Evolutionary conservation across 1,284 basidiomycete genomes (phyloP), one percentile per base, ranked within the genome.

Genomic region (Serendipita sp.): DNA sequence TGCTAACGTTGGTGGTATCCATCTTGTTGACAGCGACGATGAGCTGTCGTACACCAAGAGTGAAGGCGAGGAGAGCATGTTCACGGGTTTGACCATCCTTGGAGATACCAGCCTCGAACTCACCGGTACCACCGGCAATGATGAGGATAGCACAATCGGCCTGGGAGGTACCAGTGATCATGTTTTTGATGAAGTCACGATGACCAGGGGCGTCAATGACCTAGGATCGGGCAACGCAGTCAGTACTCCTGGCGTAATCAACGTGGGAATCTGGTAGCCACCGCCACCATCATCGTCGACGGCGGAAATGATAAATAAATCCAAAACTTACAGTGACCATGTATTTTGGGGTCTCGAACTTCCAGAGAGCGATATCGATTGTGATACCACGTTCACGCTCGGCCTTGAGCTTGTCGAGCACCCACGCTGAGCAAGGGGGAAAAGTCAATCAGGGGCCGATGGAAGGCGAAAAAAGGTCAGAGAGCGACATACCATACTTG

Each of bases 181-280:
- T 97, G 91, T 97, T 99, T 84, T 99, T 99, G 87, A 99, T 99
- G 82, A 99, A 99, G 77, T 99, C 96, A 88, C 95, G 93, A 81
- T 99, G 96, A 76, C 95, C 96, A 64, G 95, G 96, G 77, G 95
- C 96, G 76, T 97, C 94, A 71, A 95, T 95, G 79, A 95, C 92
- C 88, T 89, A 65, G 29, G 10, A 32, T n/a, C 22, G 32, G 26
- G 53, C 8, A 35, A n/a, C 5, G 29, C 10, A n/a, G 53, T 26
- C 42, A 62, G 72, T 72, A 32, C 22, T 12, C 64, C 8, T 42
- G 30, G 35, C 29, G 50, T 29, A 30, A 55, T 60, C 42, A 26
- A 49, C 38, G 55, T 63, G 64, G 42, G 62, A 32, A 29, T 45
- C 32, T 22, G 64, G 64, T 60, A n/a, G 49, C 53, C 53, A 42